These are phyloP conservation scores for Neurospora sp. DNA, from an alignment of 495 filamentous ascomycete species.

Conservation along the genomic window DNA sequence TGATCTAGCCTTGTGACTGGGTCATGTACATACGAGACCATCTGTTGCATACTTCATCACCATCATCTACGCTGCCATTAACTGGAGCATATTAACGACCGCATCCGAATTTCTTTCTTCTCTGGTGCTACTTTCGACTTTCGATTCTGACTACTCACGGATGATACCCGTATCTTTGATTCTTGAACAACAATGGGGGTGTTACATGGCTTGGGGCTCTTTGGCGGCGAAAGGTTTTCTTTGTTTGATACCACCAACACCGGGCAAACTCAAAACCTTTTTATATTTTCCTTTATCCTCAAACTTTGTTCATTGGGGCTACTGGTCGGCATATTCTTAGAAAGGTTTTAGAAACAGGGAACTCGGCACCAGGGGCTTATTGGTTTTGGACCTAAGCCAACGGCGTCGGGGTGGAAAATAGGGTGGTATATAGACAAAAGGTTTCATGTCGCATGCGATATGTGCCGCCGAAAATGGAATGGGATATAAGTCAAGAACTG, in stretches of 20 bases:
- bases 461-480: neutral
- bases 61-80: conserved; percentile 3
- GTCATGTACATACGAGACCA: conserved; percentile 1
- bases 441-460: conserved; percentile 2
- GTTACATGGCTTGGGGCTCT: conserved; percentile 14
- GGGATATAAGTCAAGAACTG: neutral
- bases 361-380: conserved; percentile 4
- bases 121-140: neutral
- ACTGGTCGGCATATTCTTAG: conserved; percentile 16
- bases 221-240: neutral
- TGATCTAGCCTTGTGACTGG: neutral
- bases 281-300: neutral
- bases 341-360: conserved; percentile 5
- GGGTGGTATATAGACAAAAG: conserved; percentile 4
- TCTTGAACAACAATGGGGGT: conserved; percentile 3
- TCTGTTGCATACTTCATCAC: conserved; percentile 2
- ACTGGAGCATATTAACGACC: conserved; percentile 4
- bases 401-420: conserved; percentile 2
- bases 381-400: neutral
- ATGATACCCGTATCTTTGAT: conserved; percentile 5
- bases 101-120: conserved; percentile 10
- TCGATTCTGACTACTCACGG: neutral
- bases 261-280: neutral
- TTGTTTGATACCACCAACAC: conserved; percentile 13
- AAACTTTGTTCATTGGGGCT: conserved; percentile 8